Conservation (phyloP, 768 basidiomycete genomes). For the Boletus tomentosulus region DNA sequence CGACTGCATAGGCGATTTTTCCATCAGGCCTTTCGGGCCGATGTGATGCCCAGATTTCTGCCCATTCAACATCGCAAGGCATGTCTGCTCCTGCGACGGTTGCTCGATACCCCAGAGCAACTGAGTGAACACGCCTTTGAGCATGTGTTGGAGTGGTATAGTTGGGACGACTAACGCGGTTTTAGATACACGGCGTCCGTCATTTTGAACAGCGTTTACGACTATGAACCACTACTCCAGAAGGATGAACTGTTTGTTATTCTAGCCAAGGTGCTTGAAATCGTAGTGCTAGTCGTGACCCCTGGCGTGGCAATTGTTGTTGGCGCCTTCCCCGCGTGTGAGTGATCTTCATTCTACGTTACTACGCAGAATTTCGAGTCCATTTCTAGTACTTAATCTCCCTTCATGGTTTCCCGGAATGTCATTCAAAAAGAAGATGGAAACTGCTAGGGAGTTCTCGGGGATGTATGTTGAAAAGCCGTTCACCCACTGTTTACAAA, state of each 20-base stretch:
- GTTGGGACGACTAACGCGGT: neutral
- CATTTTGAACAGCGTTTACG: slow-evolving; percentile 12
- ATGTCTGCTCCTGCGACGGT: slow-evolving; percentile 28
- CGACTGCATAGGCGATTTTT: slow-evolving; percentile 21
- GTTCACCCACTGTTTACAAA: slow-evolving; percentile 3
- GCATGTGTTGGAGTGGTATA: slow-evolving; percentile 8
- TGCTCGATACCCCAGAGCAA: slow-evolving; percentile 32
- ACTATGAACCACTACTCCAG: slow-evolving; percentile 13
- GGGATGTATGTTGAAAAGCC: slow-evolving; percentile 3
- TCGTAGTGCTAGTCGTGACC: neutral
- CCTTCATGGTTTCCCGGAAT: slow-evolving; percentile 15
- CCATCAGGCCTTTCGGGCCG: slow-evolving; percentile 13
- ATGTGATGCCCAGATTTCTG: slow-evolving; percentile 18
- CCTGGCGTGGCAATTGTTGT: neutral
- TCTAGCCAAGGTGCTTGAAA: neutral
- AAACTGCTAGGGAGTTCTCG: neutral
- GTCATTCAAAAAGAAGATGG: slow-evolving; percentile 7
- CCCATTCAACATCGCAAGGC: slow-evolving; percentile 26
- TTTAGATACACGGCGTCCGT: slow-evolving; percentile 13
- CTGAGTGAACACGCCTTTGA: slow-evolving; percentile 31
- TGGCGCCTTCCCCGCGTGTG: slow-evolving; percentile 6
- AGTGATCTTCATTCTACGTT: neutral
- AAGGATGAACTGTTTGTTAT: slow-evolving; percentile 4
- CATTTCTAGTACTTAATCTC: neutral
- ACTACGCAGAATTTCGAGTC: neutral